Base-by-base conservation (phyloP, 208 protist species). In the Acanthamoeba culbertsoni region DNA sequence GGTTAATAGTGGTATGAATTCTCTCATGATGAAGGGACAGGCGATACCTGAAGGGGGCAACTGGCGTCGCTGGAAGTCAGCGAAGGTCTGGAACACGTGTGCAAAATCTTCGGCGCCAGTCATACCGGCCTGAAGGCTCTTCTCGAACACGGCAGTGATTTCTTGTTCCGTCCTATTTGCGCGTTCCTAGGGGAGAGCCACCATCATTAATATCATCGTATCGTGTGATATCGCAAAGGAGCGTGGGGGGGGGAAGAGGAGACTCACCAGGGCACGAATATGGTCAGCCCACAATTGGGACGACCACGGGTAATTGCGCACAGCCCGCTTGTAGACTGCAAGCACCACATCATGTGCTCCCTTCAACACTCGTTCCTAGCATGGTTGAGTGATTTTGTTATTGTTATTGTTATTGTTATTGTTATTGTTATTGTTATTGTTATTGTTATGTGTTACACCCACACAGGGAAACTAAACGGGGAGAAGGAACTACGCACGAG, bases 291-390 rank as follows among this genome's bases (percentile, higher is more conserved):
- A 88, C 0, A 88, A 33, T 23, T 57, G 53, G 18, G 51, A 57
- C 31, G 79, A 59, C 79, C 79, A 88, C 23, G 79, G 79, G 51
- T 63, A 88, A 26, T 88, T 88, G 31, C 79, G 79, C 2, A 88
- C 79, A 23, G 79, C 79, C 18, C 79, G 79, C 35, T 63, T 63
- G 53, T 88, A 63, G 23, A 88, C 79, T 16, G 79, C 6, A 8
- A 88, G 45, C 79, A 63, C 53, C 48, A 88, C 79, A 31, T 88
- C 79, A 28, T 88, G 79, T 28, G 63, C 79, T 23, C 23, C 53
- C 26, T 63, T 88, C 35, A 88, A n/a, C 48, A 65, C 48, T 2
- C 79, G 79, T 0, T 88, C 79, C 79, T 88, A 31, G 20, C 10
- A 68, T 71, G 62, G 5, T 20, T 6, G 14, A 71, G 18, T 37